Percentiles rank a stretch among this genome's conserved stretches.
phyloP scores from a whole-genome alignment of 2,329 filamentous ascomycete species.

The Grosmannia huntii region DNA sequence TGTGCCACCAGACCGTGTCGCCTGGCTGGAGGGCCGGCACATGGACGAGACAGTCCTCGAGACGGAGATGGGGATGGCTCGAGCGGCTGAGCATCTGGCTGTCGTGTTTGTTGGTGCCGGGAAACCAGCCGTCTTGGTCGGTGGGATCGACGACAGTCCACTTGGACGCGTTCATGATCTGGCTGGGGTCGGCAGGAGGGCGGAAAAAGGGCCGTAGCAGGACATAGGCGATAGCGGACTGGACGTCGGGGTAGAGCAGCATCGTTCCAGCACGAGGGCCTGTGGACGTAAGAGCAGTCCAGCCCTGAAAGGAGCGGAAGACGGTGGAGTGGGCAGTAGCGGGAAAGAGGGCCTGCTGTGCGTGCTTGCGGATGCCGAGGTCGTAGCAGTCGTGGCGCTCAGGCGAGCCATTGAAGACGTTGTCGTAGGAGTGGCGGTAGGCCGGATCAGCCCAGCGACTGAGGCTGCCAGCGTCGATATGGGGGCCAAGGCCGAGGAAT shows the following conservation, averaged over 20 bases:
- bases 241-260: constrained; percentile 26
- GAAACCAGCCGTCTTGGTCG: constrained; percentile 20
- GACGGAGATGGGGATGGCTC: background rate
- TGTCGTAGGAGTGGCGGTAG: constrained; percentile 23
- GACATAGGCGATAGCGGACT: constrained; percentile 23
- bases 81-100: constrained; percentile 8
- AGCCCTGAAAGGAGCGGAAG: constrained; percentile 26
- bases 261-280: constrained; percentile 22
- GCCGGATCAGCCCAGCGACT: constrained; percentile 26
- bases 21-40: background rate
- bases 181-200: constrained; percentile 16
- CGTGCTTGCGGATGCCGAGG: constrained; percentile 20
- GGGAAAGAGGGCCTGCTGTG: constrained; percentile 9
- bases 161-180: constrained; percentile 23
- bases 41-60: background rate
- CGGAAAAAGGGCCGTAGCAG: constrained; percentile 28
- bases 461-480: constrained; percentile 30
- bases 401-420: constrained; percentile 24
- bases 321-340: constrained; percentile 24
- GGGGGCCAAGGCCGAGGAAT: constrained; percentile 28
- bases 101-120: constrained; percentile 20
- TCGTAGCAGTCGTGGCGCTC: constrained; percentile 25
- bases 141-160: constrained; percentile 20
- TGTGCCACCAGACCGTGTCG: constrained; percentile 6
- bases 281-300: constrained; percentile 26